Evolutionary conservation across 75 land plant species (phyloP).

Genomic region (Isoetes taiwanensis): DNA sequence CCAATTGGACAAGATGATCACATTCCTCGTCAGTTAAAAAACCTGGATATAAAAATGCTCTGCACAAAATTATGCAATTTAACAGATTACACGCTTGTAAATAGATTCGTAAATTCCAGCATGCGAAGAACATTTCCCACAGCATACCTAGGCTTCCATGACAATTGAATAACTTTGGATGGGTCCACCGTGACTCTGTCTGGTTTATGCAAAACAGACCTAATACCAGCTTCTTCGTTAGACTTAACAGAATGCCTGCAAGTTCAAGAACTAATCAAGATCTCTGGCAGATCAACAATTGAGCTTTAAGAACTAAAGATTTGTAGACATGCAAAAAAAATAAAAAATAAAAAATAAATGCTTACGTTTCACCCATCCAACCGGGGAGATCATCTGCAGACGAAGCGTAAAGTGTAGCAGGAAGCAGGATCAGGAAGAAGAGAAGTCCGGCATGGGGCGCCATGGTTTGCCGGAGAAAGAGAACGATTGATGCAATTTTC

Average conservation of each 20-base stretch:
- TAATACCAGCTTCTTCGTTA: background rate
- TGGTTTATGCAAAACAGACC: no score
- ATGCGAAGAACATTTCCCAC: background rate
- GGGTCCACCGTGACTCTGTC: no score
- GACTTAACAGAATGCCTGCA: background rate
- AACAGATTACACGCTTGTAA: background rate
- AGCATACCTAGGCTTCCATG: slow-evolving; percentile 44
- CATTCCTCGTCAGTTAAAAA: slow-evolving; percentile 57
- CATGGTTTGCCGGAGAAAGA: no score
- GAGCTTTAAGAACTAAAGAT: background rate
- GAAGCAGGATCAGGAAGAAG: background rate
- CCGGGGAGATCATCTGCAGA: slow-evolving; percentile 17
- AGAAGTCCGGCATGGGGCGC: no score
- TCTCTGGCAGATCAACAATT: background rate
- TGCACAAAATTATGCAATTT: background rate
- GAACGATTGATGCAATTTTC: no score
- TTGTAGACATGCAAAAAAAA: no score
- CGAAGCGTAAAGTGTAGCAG: background rate
- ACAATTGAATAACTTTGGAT: slow-evolving; percentile 45
- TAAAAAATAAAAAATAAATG: background rate
- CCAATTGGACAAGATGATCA: slow-evolving; percentile 32
- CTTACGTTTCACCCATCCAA: slow-evolving; percentile 21
- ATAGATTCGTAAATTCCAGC: background rate
- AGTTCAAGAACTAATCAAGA: background rate
- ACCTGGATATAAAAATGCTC: slow-evolving; percentile 34